Percentiles rank a stretch among this genome's conserved stretches.
phyloP scores from a whole-genome alignment of 139 green algal genomes.

The Coelastrella sp. region DNA sequence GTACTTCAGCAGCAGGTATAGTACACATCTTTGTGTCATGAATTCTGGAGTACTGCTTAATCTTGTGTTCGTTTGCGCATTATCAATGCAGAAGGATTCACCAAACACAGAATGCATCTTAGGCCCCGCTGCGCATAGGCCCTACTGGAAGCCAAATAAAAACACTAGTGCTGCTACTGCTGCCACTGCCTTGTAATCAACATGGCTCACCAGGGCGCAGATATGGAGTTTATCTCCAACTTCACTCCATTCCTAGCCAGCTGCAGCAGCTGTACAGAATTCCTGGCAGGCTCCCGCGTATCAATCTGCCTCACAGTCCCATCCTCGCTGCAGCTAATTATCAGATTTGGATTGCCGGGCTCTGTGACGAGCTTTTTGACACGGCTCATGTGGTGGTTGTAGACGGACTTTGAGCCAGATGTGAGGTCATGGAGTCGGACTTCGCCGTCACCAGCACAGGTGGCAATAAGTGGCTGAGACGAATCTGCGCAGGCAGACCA shows the following conservation, averaged over 20 bases:
- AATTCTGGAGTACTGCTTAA: too few relatives aligned
- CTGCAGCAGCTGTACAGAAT: conserved; percentile 38
- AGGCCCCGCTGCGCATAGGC: too few relatives aligned
- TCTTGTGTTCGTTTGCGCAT: too few relatives aligned
- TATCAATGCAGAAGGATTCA: too few relatives aligned
- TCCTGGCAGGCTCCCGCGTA: not conserved
- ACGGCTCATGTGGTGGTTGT: conserved; percentile 20
- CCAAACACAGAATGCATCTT: too few relatives aligned
- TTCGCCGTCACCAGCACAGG: conserved; percentile 44
- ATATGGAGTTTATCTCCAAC: conserved; percentile 43
- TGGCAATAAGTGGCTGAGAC: conserved; percentile 37
- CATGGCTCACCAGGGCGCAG: conserved; percentile 11
- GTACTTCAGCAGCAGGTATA: too few relatives aligned
- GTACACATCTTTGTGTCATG: too few relatives aligned
- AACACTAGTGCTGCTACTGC: too few relatives aligned
- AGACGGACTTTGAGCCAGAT: not conserved
- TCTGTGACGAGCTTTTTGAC: conserved; percentile 54
- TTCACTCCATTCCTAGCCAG: conserved; percentile 29
- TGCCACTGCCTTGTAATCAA: too few relatives aligned
- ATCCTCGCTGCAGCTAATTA: conserved; percentile 50
- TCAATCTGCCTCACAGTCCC: conserved; percentile 33
- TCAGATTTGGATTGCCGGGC: conserved; percentile 46
- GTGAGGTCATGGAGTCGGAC: conserved; percentile 44
- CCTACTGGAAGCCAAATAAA: too few relatives aligned
- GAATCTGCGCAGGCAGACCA: too few relatives aligned